These are phyloP conservation scores for Candida sanyaensis DNA, from an alignment of 1,139 yeast species.

Conservation along the genomic window DNA sequence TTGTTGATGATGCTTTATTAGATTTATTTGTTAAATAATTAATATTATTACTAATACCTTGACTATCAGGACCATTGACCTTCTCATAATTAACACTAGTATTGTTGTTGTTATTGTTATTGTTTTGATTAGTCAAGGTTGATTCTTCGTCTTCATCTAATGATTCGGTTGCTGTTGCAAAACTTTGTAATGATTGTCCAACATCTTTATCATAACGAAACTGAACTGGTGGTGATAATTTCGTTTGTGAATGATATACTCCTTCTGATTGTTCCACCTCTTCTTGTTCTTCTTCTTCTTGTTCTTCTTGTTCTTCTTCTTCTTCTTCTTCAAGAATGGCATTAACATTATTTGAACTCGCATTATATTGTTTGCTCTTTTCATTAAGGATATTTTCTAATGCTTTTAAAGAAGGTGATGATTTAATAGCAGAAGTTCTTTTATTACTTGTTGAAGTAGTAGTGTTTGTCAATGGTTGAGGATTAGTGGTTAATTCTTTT, in stretches of 20 bases:
- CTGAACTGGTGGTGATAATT: conserved; percentile 4
- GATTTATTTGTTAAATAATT: conserved; percentile 1
- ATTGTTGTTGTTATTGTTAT: not conserved
- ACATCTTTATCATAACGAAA: conserved; percentile 4
- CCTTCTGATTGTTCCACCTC: conserved; percentile 18
- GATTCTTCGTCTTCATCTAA: conserved; percentile 2
- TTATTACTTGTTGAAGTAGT: conserved; percentile 8
- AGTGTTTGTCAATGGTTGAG: not conserved
- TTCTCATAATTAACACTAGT: not conserved
- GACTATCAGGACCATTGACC: not conserved
- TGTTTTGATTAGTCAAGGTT: not conserved
- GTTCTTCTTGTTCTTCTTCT: no score
- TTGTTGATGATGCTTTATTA: conserved; percentile 4
- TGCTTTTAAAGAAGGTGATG: conserved; percentile 57
- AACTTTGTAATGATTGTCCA: conserved; percentile 26
- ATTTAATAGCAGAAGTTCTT: conserved; percentile 48
- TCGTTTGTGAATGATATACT: not conserved
- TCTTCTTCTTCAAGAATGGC: conserved; percentile 28
- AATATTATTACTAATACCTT: not conserved
- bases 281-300: conserved; percentile 22
- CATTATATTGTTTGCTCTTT: conserved; percentile 14
- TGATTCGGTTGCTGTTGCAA: conserved; percentile 28
- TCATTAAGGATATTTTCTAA: conserved; percentile 48
- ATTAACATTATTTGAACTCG: conserved; percentile 7
- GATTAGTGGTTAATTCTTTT: conserved; percentile 16